These are phyloP conservation scores for Seiridium cupressi DNA, from an alignment of 2,329 filamentous ascomycete genomes.

Conservation along the genomic window DNA sequence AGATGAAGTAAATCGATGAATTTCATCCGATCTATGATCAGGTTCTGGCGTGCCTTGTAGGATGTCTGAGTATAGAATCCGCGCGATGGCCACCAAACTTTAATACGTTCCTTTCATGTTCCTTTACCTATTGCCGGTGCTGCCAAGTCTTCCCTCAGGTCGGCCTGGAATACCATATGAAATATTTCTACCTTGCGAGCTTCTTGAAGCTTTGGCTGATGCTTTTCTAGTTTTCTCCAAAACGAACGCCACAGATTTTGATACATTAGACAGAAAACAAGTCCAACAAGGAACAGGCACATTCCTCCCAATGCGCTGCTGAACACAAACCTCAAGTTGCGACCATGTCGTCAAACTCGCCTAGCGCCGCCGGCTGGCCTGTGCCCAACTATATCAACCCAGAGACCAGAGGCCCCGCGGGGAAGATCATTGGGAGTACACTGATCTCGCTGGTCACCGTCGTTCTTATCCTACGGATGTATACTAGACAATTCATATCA, in stretches of 20 bases:
- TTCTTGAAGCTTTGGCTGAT: too few relatives aligned
- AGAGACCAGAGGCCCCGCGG: conserved; percentile 24
- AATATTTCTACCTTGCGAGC: too few relatives aligned
- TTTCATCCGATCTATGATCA: not conserved
- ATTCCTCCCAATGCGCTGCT: not conserved
- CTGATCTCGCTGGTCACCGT: conserved; percentile 22
- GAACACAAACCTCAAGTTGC: not conserved
- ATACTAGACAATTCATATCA: conserved; percentile 27
- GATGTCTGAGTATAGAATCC: not conserved
- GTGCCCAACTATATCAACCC: conserved; percentile 25
- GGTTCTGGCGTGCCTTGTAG: not conserved
- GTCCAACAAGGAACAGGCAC: too few relatives aligned
- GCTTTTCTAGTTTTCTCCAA: too few relatives aligned
- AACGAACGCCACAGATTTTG: too few relatives aligned
- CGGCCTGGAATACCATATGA: too few relatives aligned
- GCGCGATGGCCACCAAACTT: not conserved
- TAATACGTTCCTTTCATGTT: not conserved
- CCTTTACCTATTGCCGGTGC: not conserved
- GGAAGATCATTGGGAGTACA: conserved; percentile 19
- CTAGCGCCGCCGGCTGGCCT: conserved; percentile 24
- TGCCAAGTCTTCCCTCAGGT: not conserved
- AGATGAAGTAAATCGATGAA: not conserved
- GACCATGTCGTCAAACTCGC: conserved; percentile 15
- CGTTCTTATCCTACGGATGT: conserved; percentile 25
- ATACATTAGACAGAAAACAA: too few relatives aligned